Conservation (phyloP, 78 protist genomes). For the Dictyostelium capitatum region DNA sequence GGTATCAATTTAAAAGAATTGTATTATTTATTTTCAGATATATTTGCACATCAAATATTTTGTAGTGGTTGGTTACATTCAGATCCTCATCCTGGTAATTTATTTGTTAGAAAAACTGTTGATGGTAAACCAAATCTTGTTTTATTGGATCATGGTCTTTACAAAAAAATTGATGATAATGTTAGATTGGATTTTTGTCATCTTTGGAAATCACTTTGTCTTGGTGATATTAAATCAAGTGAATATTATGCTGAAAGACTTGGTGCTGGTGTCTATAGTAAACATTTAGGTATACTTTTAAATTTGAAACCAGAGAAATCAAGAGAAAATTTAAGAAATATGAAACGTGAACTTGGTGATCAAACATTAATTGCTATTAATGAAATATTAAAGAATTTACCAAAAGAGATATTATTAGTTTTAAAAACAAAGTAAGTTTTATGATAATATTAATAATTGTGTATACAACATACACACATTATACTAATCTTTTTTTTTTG, state of each 20-base stretch:
- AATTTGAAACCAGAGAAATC: constrained; percentile 55
- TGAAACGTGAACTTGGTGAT: constrained; percentile 57
- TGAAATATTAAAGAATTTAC: constrained; percentile 58
- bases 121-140: constrained; percentile 71
- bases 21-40: constrained; percentile 39
- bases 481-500: too few relatives aligned
- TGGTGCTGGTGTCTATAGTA: constrained; percentile 65
- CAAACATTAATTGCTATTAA: constrained; percentile 36
- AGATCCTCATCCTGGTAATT: constrained; percentile 88
- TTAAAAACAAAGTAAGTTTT: constrained; percentile 76
- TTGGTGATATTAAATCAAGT: constrained; percentile 35
- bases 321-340: constrained; percentile 53
- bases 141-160: constrained; percentile 85
- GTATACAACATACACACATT: too few relatives aligned
- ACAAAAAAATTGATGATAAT: constrained; percentile 58
- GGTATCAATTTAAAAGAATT: constrained; percentile 60
- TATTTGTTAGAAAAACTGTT: constrained; percentile 34
- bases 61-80: constrained; percentile 81
- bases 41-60: constrained; percentile 72
- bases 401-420: constrained; percentile 79
- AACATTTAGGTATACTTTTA: constrained; percentile 49
- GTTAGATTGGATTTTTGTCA: constrained; percentile 61
- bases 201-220: constrained; percentile 66
- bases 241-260: constrained; percentile 45
- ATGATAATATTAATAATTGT: background rate